phyloP scores from a whole-genome alignment of 1,139 yeast species.

The Saccharomyces hybrid region DNA sequence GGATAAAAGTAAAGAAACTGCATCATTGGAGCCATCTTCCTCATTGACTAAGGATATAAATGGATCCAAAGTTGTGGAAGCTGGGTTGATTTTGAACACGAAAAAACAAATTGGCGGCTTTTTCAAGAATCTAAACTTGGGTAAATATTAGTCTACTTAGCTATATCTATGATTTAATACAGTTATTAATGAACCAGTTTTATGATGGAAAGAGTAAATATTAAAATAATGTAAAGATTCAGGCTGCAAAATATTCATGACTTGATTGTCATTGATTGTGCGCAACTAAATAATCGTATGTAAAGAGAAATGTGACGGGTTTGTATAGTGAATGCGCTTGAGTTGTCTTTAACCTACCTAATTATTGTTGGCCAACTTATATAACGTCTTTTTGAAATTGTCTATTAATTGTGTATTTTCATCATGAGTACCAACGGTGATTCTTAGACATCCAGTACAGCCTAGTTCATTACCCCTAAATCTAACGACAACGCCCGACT shows the following conservation, averaged over 20 bases:
- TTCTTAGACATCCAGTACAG: constrained; percentile 78
- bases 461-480: constrained; percentile 86
- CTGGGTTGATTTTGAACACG: constrained; percentile 21
- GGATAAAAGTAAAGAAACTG: constrained; percentile 10
- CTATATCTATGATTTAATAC: not conserved
- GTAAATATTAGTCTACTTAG: constrained; percentile 8
- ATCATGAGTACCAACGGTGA: constrained; percentile 73
- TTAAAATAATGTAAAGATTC: not conserved
- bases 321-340: not conserved
- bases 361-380: constrained; percentile 19
- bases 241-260: not conserved
- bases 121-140: constrained; percentile 16
- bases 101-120: constrained; percentile 23
- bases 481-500: constrained; percentile 73
- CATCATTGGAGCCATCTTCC: not conserved
- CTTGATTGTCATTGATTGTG: not conserved
- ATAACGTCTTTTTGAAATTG: constrained; percentile 39
- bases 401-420: constrained; percentile 57
- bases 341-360: not conserved
- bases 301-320: not conserved
- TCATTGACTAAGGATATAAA: not conserved
- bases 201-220: not conserved
- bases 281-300: not conserved
- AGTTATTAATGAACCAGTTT: not conserved
- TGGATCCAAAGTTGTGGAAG: constrained; percentile 18